Percentiles rank a stretch among this genome's conserved stretches.
These are phyloP conservation scores for Aspergillus piperis DNA, from an alignment of 2,329 filamentous ascomycete species.

Conservation along the genomic window DNA sequence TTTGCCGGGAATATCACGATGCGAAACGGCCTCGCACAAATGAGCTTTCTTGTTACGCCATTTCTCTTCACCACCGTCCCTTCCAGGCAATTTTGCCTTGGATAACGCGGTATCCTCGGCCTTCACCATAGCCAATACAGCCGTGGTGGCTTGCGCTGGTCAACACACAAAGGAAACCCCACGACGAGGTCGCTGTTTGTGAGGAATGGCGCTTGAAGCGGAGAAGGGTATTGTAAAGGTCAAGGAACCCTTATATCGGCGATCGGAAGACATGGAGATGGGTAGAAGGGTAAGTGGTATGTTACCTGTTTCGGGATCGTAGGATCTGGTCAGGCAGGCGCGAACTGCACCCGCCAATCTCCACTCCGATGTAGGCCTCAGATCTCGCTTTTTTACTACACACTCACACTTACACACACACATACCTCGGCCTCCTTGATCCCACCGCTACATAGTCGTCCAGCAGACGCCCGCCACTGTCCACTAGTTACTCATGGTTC, in stretches of 20 bases:
- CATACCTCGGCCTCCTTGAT: not conserved
- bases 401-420: no score
- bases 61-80: not conserved
- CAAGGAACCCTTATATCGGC: not conserved
- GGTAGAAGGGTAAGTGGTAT: not conserved
- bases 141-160: conserved; percentile 12
- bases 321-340: not conserved
- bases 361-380: not conserved
- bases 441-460: not conserved
- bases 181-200: not conserved
- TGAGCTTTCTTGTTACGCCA: conserved; percentile 1
- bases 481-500: not conserved
- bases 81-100: conserved; percentile 13
- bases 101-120: conserved; percentile 22
- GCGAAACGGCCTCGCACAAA: conserved; percentile 2
- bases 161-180: conserved; percentile 8
- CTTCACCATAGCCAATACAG: conserved; percentile 16
- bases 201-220: not conserved
- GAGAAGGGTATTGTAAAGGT: not conserved
- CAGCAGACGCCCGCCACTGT: not conserved
- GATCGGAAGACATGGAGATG: not conserved
- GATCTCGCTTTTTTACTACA: not conserved
- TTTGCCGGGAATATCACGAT: not conserved
- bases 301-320: not conserved
- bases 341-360: not conserved